These are phyloP conservation scores for Vanderwaltozyma yarrowii DNA, from an alignment of 805 yeast genomes.

Conservation along the genomic window DNA sequence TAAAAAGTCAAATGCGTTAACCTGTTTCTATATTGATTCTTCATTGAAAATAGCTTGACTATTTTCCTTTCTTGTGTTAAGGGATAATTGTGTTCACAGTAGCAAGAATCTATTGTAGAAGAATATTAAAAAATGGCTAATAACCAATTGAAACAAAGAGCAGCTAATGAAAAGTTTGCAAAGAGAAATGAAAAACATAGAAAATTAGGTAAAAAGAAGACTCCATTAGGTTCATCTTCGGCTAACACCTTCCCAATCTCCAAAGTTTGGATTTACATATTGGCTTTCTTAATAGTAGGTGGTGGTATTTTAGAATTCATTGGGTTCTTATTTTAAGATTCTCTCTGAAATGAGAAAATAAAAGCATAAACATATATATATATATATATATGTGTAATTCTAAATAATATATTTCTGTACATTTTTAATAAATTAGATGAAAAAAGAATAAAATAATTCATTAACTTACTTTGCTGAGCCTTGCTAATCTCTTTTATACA, in stretches of 20 bases:
- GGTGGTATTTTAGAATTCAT: slow-evolving; percentile 71
- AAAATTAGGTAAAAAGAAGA: slow-evolving; percentile 65
- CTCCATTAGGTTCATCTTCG: slow-evolving; percentile 24
- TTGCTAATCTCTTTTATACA: too few species aligned
- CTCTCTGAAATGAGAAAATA: not conserved
- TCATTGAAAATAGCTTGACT: too few species aligned
- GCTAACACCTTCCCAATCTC: slow-evolving; percentile 44
- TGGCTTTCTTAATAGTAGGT: slow-evolving; percentile 64
- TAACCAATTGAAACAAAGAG: slow-evolving; percentile 46
- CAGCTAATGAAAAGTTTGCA: slow-evolving; percentile 78
- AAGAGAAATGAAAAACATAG: slow-evolving; percentile 48
- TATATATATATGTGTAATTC: not conserved
- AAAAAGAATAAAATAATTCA: too few species aligned
- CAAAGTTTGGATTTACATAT: slow-evolving; percentile 50
- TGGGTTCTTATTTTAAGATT: slow-evolving; percentile 38
- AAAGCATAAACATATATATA: not conserved
- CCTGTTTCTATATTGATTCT: too few species aligned
- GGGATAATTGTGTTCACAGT: too few species aligned
- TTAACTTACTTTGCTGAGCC: too few species aligned
- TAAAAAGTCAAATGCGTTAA: too few species aligned
- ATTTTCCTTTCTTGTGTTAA: too few species aligned
- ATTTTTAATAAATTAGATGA: not conserved
- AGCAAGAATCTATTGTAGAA: too few species aligned
- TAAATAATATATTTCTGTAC: not conserved
- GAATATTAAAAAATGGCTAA: slow-evolving; percentile 2